Percentiles rank a stretch among this genome's conserved stretches.
Evolutionary conservation across 2,329 filamentous ascomycete genomes (phyloP).

Genomic region (Moelleriella libera): DNA sequence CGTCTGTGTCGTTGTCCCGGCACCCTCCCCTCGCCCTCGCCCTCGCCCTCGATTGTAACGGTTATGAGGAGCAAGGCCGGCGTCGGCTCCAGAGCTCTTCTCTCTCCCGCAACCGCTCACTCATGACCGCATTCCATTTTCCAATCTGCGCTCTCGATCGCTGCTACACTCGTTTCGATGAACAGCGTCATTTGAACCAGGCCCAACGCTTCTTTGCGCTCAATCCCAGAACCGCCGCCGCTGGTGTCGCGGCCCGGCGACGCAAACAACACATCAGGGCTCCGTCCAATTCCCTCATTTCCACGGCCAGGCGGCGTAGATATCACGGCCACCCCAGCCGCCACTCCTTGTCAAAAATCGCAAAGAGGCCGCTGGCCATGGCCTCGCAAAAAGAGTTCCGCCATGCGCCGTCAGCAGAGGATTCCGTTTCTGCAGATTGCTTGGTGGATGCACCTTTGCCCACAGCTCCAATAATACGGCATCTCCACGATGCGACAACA

Average conservation of each 20-base stretch:
- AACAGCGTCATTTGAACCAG: constrained; percentile 25
- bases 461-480: neutral
- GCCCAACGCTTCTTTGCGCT: constrained; percentile 24
- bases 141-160: constrained; percentile 32
- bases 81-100: constrained; percentile 9
- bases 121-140: constrained; percentile 34
- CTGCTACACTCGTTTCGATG: constrained; percentile 29
- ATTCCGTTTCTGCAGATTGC: constrained; percentile 16
- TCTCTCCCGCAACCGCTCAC: constrained; percentile 9
- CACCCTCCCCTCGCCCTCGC: neutral
- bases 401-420: constrained; percentile 23
- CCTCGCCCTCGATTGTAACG: neutral
- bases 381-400: constrained; percentile 22
- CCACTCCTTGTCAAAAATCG: constrained; percentile 8
- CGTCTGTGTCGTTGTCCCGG: neutral
- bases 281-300: neutral
- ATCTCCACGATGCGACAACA: constrained; percentile 5
- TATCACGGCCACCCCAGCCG: neutral
- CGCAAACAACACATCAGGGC: constrained; percentile 11
- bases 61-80: constrained; percentile 6
- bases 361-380: constrained; percentile 16
- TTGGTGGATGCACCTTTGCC: neutral
- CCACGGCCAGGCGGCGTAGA: constrained; percentile 9
- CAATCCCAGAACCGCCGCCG: constrained; percentile 26
- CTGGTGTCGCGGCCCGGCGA: constrained; percentile 24